Percentiles rank a stretch among this genome's conserved stretches.
Evolutionary conservation across 1,139 yeast species (phyloP).

Genomic region (Geotrichum candidum): DNA sequence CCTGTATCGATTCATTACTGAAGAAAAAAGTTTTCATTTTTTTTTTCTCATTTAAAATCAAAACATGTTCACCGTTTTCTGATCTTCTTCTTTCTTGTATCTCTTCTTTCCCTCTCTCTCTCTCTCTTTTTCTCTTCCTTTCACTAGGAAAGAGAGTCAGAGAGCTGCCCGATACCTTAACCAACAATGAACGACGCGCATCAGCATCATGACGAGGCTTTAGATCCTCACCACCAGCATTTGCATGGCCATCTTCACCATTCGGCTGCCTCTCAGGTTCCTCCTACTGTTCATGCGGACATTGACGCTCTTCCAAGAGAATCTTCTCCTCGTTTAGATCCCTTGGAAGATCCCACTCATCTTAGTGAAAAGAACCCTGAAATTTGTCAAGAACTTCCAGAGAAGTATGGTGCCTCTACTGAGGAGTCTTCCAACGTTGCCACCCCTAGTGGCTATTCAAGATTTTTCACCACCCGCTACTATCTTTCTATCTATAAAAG

Average conservation of each 20-base stretch:
- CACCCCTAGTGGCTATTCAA: background rate
- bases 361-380: background rate
- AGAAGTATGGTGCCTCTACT: background rate
- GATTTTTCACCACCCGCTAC: slow-evolving; percentile 31
- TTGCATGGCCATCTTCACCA: slow-evolving; percentile 29
- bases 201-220: slow-evolving; percentile 11
- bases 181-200: background rate
- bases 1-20: background rate
- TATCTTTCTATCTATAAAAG: slow-evolving; percentile 26
- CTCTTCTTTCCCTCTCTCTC: slow-evolving; percentile 26
- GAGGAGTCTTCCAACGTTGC: background rate
- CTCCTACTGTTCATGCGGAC: slow-evolving; percentile 27
- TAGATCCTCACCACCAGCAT: slow-evolving; percentile 25
- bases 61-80: slow-evolving; percentile 65
- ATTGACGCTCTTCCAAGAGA: slow-evolving; percentile 25
- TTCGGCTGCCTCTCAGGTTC: slow-evolving; percentile 24
- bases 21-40: background rate
- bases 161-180: too few species aligned
- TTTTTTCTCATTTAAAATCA: slow-evolving; percentile 60
- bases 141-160: slow-evolving; percentile 22
- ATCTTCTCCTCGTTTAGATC: slow-evolving; percentile 17
- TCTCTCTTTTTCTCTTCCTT: slow-evolving; percentile 29
- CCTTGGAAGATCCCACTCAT: background rate
- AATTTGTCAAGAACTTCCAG: background rate
- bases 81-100: slow-evolving; percentile 39